Percentiles rank a stretch among this genome's conserved stretches.
Evolutionary conservation across 192 early-diverging fungal genomes (phyloP).

Genomic region (Phycomyces blakesleeanus): DNA sequence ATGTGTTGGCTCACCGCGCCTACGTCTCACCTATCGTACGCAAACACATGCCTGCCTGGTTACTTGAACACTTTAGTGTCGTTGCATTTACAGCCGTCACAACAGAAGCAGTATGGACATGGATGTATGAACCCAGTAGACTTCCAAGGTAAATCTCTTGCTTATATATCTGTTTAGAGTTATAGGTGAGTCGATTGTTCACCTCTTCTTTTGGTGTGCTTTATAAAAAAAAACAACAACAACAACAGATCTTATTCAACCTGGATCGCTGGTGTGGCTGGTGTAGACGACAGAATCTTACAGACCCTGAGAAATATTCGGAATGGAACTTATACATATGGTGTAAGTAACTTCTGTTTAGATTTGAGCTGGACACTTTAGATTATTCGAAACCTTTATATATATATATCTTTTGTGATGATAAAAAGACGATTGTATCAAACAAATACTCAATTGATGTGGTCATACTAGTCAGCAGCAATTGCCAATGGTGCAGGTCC

Average conservation of each 20-base stretch:
- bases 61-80: constrained; percentile 44
- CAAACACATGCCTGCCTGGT: constrained; percentile 38
- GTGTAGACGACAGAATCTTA: constrained; percentile 53
- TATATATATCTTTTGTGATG: too few species aligned
- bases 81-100: constrained; percentile 48
- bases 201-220: too few species aligned
- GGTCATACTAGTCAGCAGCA: not conserved
- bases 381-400: too few species aligned
- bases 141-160: constrained; percentile 54
- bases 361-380: too few species aligned
- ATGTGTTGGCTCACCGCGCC: constrained; percentile 45
- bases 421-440: too few species aligned
- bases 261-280: constrained; percentile 58
- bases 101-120: constrained; percentile 62
- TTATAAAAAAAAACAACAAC: too few species aligned
- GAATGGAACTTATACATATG: constrained; percentile 35
- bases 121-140: constrained; percentile 50
- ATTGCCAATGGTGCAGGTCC: not conserved
- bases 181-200: too few species aligned
- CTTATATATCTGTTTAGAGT: too few species aligned
- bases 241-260: constrained; percentile 48
- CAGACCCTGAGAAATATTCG: constrained; percentile 43
- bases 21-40: constrained; percentile 29
- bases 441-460: not conserved
- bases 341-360: constrained; percentile 11